Percentiles rank a stretch among this genome's conserved stretches.
Conservation (phyloP, 2,329 filamentous ascomycete genomes). For the Hypoxylon sp. region DNA sequence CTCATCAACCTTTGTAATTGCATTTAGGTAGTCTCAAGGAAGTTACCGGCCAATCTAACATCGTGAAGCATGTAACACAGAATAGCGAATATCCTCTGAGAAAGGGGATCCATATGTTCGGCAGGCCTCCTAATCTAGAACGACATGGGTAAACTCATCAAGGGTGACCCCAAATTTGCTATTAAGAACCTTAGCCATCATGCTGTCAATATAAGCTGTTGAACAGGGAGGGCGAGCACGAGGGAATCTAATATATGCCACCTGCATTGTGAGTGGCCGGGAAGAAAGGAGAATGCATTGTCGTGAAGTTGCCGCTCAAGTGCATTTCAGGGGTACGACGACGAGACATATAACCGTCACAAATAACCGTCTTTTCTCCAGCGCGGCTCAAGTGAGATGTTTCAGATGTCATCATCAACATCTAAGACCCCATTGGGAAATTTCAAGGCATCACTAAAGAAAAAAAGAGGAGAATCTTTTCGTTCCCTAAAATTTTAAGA, state of each 20-base stretch:
- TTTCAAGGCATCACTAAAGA: slow-evolving; percentile 27
- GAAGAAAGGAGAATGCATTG: slow-evolving; percentile 21
- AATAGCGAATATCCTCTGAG: slow-evolving; percentile 1
- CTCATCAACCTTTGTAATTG: slow-evolving; percentile 19
- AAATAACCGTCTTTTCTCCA: slow-evolving; percentile 45
- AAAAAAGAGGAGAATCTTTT: slow-evolving; percentile 13
- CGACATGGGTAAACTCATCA: slow-evolving; percentile 31
- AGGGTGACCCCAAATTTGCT: neutral
- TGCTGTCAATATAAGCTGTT: slow-evolving; percentile 13
- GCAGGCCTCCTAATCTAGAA: slow-evolving; percentile 14
- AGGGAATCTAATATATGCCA: slow-evolving; percentile 27
- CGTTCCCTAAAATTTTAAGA: slow-evolving; percentile 24
- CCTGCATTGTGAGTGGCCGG: slow-evolving; percentile 27
- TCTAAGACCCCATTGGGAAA: slow-evolving; percentile 34
- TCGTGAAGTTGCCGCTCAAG: slow-evolving; percentile 23
- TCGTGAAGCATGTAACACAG: slow-evolving; percentile 3
- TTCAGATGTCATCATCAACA: slow-evolving; percentile 42
- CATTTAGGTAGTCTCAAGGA: slow-evolving; percentile 33
- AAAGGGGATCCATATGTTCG: slow-evolving; percentile 8
- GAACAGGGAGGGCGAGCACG: slow-evolving; percentile 3
- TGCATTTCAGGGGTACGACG: slow-evolving; percentile 32
- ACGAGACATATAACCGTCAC: slow-evolving; percentile 45
- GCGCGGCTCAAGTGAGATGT: slow-evolving; percentile 47
- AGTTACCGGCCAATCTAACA: slow-evolving; percentile 7
- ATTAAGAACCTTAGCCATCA: slow-evolving; percentile 13